Evolutionary conservation across 176 grass and related monocot genomes (phyloP).

Genomic region (Aegilops tauschii): DNA sequence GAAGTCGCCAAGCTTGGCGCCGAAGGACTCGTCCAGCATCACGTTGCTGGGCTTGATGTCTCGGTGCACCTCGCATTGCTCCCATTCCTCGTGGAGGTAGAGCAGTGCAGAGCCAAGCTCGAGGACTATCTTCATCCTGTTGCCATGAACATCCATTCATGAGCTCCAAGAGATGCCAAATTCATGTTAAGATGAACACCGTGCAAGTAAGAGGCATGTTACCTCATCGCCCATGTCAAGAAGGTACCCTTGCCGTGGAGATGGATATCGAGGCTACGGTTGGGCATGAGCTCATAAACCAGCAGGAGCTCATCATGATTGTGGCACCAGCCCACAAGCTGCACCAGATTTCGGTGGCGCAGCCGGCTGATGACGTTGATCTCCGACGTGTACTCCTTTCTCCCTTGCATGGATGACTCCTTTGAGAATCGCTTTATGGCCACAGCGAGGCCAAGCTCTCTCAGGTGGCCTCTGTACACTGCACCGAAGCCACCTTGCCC

Average conservation of each 20-base stretch:
- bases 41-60: constrained; percentile 38
- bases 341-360: constrained; percentile 32
- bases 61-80: constrained; percentile 19
- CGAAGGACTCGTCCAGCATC: constrained; percentile 29
- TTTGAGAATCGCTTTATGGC: constrained; percentile 52
- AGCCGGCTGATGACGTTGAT: constrained; percentile 41
- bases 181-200: neutral
- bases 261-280: constrained; percentile 39
- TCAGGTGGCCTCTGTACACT: constrained; percentile 30
- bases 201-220: neutral
- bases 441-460: constrained; percentile 16
- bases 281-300: constrained; percentile 36
- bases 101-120: constrained; percentile 5
- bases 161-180: neutral
- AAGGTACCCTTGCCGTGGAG: constrained; percentile 29
- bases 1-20: constrained; percentile 38
- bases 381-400: constrained; percentile 53
- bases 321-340: constrained; percentile 38
- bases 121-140: constrained; percentile 8
- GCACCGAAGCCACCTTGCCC: constrained; percentile 60
- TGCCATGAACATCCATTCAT: neutral
- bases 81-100: constrained; percentile 35
- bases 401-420: constrained; percentile 29
- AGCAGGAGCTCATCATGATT: constrained; percentile 24
- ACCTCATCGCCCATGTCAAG: constrained; percentile 38